Evolutionary conservation across 306 rosid species (phyloP), one percentile per base, ranked within the genome.

Genomic region (Acacia crassicarpa): DNA sequence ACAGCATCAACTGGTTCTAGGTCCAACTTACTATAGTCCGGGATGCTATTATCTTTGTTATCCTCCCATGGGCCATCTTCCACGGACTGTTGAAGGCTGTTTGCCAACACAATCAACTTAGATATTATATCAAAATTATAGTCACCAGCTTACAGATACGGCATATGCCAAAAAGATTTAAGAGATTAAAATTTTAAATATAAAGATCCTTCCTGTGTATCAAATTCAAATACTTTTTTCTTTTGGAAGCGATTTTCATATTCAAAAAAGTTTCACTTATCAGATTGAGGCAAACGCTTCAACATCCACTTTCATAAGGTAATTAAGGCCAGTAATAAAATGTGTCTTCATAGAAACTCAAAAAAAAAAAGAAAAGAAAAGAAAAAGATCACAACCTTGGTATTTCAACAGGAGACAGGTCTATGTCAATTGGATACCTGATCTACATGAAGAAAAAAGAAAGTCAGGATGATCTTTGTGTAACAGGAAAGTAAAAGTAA

Each of bases 341-440:
- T 45, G 71, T 72, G 17, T 12, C 44, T 33, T 67, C 35, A 70
- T 11, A 78, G 75, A 78, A 81, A 81, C 59, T 59, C 8, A 67
- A 61, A 74, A 25, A 12, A 10, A 59, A 25, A 25, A 74, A 80
- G 13, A 67, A 61, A 74, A 25, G 4, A 10, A 59, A 25, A 25
- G 71, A 80, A 27, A 77, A 77, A 45, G 35, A 78, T 78, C 44
- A 87, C 74, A 69, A 95, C 99, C 99, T 93, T 79, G 90, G 96
- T 38, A 93, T 85, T 84, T 87, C 91, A 83, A 89, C 58, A 25
- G 96, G 93, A 82, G 91, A 84, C 78, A 92, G 85, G 84, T 93
- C 98, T 86, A 86, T 81, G 84, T 85, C 82, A 88, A 90, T 89
- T 68, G 98, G 99, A 93, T 93, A 95, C 67, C 75, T 88, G 72